Evolutionary conservation across 306 rosid species (phyloP).

Genomic region (Lagenaria siceraria): DNA sequence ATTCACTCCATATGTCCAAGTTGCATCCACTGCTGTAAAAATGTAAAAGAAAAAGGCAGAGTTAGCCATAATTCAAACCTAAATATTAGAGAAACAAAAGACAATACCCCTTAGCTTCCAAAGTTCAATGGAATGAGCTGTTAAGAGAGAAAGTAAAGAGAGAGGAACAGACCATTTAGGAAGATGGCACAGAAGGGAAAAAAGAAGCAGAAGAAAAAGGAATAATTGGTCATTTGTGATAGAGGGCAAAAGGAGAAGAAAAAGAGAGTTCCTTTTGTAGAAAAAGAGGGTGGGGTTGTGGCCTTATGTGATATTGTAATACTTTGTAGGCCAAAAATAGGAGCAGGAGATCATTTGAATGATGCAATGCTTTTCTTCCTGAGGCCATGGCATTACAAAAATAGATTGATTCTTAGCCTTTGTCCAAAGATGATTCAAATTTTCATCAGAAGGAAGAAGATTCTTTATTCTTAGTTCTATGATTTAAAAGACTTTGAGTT

Average conservation of each 20-base stretch:
- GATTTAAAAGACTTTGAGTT: background rate
- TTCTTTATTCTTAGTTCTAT: constrained; percentile 6
- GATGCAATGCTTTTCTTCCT: constrained; percentile 48
- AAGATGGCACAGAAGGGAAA: constrained; percentile 31
- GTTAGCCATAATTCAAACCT: background rate
- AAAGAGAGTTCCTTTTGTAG: constrained; percentile 24
- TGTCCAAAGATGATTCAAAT: constrained; percentile 24
- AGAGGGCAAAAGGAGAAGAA: constrained; percentile 16
- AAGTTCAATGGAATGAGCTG: no score
- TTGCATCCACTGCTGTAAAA: constrained; percentile 22
- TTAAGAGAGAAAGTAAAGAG: background rate
- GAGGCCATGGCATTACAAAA: constrained; percentile 19
- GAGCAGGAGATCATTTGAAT: constrained; percentile 3
- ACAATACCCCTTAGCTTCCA: background rate
- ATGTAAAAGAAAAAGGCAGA: background rate
- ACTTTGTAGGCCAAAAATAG: background rate
- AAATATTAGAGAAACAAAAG: background rate
- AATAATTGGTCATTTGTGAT: constrained; percentile 30
- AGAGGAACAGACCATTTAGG: constrained; percentile 32
- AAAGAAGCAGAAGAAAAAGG: constrained; percentile 26
- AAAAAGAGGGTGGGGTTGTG: constrained; percentile 14
- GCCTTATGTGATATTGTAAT: background rate
- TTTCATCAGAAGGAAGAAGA: constrained; percentile 3
- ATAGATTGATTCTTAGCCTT: constrained; percentile 46
- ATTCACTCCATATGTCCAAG: constrained; percentile 83